These are phyloP conservation scores for Cydonia oblonga DNA, from an alignment of 331 rosid species.

Conservation along the genomic window DNA sequence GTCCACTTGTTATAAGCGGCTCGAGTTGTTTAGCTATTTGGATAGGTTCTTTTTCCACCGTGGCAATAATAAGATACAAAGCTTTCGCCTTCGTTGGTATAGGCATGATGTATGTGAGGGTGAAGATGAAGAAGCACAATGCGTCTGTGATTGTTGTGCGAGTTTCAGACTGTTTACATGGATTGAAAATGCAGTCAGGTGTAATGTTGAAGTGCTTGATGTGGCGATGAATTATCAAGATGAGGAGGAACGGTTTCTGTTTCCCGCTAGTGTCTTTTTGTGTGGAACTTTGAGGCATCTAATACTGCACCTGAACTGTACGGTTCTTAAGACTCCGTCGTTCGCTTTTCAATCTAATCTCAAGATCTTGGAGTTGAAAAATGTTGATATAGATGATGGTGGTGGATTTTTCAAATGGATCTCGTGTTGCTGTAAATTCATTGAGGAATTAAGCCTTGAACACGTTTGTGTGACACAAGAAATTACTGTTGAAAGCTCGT, in stretches of 20 bases:
- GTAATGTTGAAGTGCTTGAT: background rate
- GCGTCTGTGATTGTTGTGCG: background rate
- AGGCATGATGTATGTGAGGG: background rate
- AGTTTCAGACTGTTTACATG: background rate
- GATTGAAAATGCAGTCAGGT: background rate
- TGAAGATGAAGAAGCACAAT: background rate
- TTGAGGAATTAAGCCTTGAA: background rate
- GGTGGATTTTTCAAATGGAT: background rate
- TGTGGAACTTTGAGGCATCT: background rate
- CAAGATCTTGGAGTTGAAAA: background rate
- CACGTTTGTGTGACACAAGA: background rate
- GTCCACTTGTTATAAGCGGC: background rate
- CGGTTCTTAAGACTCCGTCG: background rate
- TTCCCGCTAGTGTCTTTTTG: background rate
- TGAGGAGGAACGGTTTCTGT: background rate
- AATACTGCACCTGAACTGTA: background rate
- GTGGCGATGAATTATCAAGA: background rate
- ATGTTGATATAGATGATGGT: background rate
- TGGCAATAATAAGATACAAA: background rate
- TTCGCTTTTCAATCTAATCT: background rate
- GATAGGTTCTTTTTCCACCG: background rate
- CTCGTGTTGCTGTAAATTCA: background rate
- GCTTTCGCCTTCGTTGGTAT: background rate
- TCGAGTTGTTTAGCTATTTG: background rate
- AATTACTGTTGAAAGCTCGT: background rate